Evolutionary conservation across 495 filamentous ascomycete genomes (phyloP).

Genomic region (Cudoniella acicularis): DNA sequence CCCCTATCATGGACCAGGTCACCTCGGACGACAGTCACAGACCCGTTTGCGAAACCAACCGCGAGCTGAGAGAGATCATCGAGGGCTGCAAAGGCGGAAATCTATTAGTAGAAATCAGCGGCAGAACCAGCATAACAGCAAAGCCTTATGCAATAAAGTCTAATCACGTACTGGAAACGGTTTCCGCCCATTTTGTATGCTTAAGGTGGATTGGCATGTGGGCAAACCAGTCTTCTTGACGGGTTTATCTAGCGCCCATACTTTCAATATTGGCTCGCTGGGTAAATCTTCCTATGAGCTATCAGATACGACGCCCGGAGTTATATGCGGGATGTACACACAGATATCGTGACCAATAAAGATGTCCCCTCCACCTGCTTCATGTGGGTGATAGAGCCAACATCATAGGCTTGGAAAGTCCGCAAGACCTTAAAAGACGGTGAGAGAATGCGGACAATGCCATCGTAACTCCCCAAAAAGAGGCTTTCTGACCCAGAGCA

Average conservation of each 20-base stretch:
- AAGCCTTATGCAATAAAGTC: too few relatives aligned
- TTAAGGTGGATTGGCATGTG: slow-evolving; percentile 77
- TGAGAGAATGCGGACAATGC: slow-evolving; percentile 80
- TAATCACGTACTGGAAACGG: slow-evolving; percentile 84
- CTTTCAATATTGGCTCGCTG: slow-evolving; percentile 84
- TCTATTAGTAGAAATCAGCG: slow-evolving; percentile 42
- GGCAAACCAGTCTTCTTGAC: slow-evolving; percentile 92
- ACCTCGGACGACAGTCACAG: slow-evolving; percentile 88
- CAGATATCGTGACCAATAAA: slow-evolving; percentile 77
- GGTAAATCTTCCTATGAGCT: slow-evolving; percentile 64
- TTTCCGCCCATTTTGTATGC: slow-evolving; percentile 85
- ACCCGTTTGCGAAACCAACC: slow-evolving; percentile 92
- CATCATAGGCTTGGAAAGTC: slow-evolving; percentile 81
- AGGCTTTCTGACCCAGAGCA: slow-evolving; percentile 87
- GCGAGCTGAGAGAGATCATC: slow-evolving; percentile 88
- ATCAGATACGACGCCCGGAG: slow-evolving; percentile 21
- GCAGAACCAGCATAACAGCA: slow-evolving; percentile 13
- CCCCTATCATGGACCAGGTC: slow-evolving; percentile 94
- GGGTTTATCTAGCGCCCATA: slow-evolving; percentile 91
- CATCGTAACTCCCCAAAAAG: slow-evolving; percentile 82
- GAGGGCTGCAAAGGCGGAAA: slow-evolving; percentile 83
- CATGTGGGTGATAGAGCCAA: slow-evolving; percentile 82
- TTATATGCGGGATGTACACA: slow-evolving; percentile 19
- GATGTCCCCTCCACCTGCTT: slow-evolving; percentile 88
- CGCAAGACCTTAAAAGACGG: slow-evolving; percentile 81